phyloP scores from a whole-genome alignment of 768 basidiomycete species.

The Tremella fuciformis region DNA sequence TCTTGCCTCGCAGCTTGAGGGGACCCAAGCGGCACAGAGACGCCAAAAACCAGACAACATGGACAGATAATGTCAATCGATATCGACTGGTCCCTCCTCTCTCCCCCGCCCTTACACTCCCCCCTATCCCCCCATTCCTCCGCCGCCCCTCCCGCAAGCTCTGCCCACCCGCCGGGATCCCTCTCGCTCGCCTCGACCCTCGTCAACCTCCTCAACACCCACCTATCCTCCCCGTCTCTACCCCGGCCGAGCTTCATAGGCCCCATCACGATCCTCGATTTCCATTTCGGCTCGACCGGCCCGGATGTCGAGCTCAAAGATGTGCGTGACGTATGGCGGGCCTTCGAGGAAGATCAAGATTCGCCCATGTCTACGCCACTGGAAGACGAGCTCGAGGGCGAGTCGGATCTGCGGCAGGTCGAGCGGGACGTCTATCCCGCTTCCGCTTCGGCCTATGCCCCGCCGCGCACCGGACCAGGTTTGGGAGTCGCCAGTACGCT shows the following conservation, averaged over 20 bases:
- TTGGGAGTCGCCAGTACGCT: neutral
- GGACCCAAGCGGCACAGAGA: no score
- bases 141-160: slow-evolving; percentile 80
- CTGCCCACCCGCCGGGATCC: slow-evolving; percentile 55
- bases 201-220: slow-evolving; percentile 72
- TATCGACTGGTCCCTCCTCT: slow-evolving; percentile 84
- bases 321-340: slow-evolving; percentile 86
- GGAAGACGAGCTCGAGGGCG: slow-evolving; percentile 61
- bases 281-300: slow-evolving; percentile 77
- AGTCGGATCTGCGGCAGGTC: slow-evolving; percentile 42
- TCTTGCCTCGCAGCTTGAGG: no score
- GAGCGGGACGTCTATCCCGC: slow-evolving; percentile 76
- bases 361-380: no score
- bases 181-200: slow-evolving; percentile 61
- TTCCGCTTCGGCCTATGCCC: slow-evolving; percentile 63
- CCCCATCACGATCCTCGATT: slow-evolving; percentile 76
- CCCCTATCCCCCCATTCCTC: slow-evolving; percentile 61
- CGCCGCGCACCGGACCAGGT: no score
- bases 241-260: slow-evolving; percentile 88
- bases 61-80: slow-evolving; percentile 78
- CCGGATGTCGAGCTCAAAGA: slow-evolving; percentile 90
- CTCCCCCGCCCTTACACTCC: slow-evolving; percentile 57
- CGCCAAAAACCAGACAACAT: neutral
- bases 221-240: slow-evolving; percentile 62
- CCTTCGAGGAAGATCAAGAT: slow-evolving; percentile 67